These are phyloP conservation scores for Clavispora vitiphila DNA, from an alignment of 805 yeast genomes.

Conservation along the genomic window DNA sequence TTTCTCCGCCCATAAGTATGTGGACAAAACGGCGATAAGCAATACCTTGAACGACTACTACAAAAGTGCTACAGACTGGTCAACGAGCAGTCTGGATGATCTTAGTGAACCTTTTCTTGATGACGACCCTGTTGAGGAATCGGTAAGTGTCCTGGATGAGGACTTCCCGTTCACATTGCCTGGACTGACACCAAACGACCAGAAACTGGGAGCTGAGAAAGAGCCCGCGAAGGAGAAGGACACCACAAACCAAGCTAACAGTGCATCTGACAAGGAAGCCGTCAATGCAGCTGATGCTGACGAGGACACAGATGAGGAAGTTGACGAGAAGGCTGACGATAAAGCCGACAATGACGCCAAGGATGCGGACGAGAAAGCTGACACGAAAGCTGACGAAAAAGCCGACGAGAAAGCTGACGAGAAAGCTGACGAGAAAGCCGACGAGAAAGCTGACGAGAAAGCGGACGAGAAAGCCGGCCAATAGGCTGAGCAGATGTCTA, in stretches of 20 bases:
- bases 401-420: neutral
- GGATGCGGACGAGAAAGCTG: neutral
- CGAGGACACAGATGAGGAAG: neutral
- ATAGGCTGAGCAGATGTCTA: too few relatives aligned
- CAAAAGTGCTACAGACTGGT: neutral
- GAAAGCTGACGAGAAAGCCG: neutral
- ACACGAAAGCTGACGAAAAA: neutral
- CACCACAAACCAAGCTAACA: neutral
- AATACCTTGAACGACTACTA: neutral
- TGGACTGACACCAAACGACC: neutral
- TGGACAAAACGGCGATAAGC: conserved; percentile 4
- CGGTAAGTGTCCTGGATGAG: neutral
- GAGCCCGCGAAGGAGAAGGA: neutral
- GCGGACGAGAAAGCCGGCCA: neutral
- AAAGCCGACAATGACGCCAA: neutral
- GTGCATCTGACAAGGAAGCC: neutral
- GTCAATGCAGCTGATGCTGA: neutral
- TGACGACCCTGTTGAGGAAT: too few relatives aligned
- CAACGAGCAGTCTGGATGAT: neutral
- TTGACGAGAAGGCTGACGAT: neutral
- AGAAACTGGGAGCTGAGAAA: neutral
- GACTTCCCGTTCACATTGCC: neutral
- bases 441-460: neutral
- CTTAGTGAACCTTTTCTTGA: neutral
- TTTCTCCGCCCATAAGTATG: conserved; percentile 23